Conservation (phyloP, 495 filamentous ascomycete genomes). For the Neurospora cerealis region DNA sequence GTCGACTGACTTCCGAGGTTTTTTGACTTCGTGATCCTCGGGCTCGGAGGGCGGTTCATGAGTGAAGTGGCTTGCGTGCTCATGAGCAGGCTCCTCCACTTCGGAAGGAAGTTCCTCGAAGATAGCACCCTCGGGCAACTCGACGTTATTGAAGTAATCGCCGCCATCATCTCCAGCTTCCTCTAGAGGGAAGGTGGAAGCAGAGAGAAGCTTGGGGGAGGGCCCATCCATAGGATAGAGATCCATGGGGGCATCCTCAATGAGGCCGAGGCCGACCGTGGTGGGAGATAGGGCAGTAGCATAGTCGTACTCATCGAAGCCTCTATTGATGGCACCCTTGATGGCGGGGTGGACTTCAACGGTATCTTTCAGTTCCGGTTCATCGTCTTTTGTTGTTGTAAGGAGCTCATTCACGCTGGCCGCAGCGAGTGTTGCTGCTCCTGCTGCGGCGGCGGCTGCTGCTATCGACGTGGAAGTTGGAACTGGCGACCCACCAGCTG, state of each 20-base stretch:
- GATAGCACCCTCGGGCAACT: background rate
- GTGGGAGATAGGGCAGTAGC: background rate
- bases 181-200: constrained; percentile 2
- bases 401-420: background rate
- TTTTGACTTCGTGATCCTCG: constrained; percentile 5
- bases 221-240: constrained; percentile 12
- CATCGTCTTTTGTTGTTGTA: background rate
- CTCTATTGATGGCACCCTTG: background rate
- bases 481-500: background rate
- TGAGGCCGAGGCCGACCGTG: constrained; percentile 16
- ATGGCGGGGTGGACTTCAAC: background rate
- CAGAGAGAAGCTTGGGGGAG: constrained; percentile 18
- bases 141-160: background rate
- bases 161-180: constrained; percentile 2
- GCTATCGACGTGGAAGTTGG: background rate
- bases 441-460: background rate
- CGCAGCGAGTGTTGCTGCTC: background rate
- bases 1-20: background rate
- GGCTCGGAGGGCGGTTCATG: constrained; percentile 32
- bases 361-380: background rate
- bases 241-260: constrained; percentile 18
- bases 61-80: constrained; percentile 20
- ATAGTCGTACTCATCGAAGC: background rate
- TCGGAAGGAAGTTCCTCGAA: constrained; percentile 9
- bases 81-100: background rate